These are phyloP conservation scores for Thermothelomyces thermophilus DNA, from an alignment of 2,329 filamentous ascomycete genomes.

Conservation along the genomic window DNA sequence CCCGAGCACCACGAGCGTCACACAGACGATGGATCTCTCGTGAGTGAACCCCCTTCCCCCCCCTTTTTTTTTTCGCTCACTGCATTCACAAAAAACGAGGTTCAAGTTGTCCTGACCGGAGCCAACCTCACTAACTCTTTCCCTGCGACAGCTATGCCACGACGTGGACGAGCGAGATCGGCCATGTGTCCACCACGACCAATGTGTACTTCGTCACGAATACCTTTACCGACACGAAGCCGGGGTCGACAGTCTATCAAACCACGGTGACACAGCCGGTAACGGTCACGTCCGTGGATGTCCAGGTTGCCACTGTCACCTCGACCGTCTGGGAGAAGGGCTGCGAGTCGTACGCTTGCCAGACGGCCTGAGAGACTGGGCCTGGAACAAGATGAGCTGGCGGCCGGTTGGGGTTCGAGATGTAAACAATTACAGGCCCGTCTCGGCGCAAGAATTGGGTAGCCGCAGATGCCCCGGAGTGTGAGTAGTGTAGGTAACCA, in stretches of 20 bases:
- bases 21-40: neutral
- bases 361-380: neutral
- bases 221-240: constrained; percentile 4
- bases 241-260: neutral
- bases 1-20: constrained; percentile 6
- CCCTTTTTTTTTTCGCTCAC: neutral
- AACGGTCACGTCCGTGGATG: neutral
- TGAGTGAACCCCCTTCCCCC: neutral
- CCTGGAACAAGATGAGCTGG: no score
- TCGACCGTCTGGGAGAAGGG: constrained; percentile 3
- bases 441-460: no score
- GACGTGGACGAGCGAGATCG: neutral
- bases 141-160: constrained; percentile 1
- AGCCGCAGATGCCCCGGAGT: no score
- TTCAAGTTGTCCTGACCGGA: neutral
- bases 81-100: no score
- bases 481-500: no score
- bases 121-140: neutral
- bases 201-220: neutral
- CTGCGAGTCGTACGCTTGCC: constrained; percentile 5
- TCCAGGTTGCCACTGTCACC: neutral
- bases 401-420: no score
- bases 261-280: neutral
- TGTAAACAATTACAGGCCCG: no score
- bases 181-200: constrained; percentile 4